phyloP scores from a whole-genome alignment of 768 basidiomycete species.

The Hemileccinum impolitum region DNA sequence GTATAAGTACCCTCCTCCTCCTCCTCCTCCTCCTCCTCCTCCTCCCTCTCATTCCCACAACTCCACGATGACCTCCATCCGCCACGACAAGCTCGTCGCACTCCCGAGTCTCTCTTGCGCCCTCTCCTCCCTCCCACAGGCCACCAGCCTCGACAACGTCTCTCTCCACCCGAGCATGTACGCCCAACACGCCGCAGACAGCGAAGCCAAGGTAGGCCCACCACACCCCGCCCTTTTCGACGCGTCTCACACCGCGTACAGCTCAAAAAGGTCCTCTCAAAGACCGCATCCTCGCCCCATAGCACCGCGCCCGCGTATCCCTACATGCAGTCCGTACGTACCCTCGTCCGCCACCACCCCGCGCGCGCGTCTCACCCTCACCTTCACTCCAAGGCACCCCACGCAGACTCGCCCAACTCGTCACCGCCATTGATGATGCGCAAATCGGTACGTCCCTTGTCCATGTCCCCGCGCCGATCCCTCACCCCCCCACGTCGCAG shows the following conservation, averaged over 20 bases:
- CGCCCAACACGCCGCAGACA: constrained; percentile 62
- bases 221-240: neutral
- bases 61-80: constrained; percentile 29
- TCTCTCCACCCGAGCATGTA: constrained; percentile 70
- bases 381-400: constrained; percentile 31
- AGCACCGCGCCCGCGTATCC: constrained; percentile 30
- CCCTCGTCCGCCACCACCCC: neutral
- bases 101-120: constrained; percentile 71
- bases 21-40: too few relatives aligned
- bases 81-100: constrained; percentile 58
- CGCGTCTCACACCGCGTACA: constrained; percentile 19
- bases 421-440: constrained; percentile 57
- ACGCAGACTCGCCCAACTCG: constrained; percentile 35
- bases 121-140: constrained; percentile 66
- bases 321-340: constrained; percentile 39
- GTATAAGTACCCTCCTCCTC: constrained; percentile 12
- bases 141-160: constrained; percentile 64
- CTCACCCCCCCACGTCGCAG: constrained; percentile 1
- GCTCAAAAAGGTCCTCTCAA: constrained; percentile 65
- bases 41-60: neutral
- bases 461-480: neutral
- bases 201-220: constrained; percentile 65
- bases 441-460: constrained; percentile 38
- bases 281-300: constrained; percentile 40
- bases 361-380: constrained; percentile 9